These are phyloP conservation scores for Umbelopsis sp. DNA, from an alignment of 192 early-diverging fungal species.

Conservation along the genomic window DNA sequence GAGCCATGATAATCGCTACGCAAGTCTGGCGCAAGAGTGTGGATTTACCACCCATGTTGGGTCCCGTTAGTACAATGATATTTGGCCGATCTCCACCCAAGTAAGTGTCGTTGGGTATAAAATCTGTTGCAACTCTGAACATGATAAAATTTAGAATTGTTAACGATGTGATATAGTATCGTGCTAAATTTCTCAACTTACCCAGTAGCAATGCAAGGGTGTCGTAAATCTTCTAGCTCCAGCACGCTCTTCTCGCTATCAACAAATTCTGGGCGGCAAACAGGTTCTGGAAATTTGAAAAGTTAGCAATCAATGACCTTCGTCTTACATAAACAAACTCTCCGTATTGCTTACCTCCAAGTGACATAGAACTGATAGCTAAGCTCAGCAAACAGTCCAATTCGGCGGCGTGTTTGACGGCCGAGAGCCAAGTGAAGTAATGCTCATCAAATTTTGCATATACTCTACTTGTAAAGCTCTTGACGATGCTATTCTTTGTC, in stretches of 20 bases:
- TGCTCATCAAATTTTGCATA: constrained; percentile 86
- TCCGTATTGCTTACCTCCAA: constrained; percentile 60
- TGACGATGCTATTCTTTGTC: constrained; percentile 72
- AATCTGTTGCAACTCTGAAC: constrained; percentile 56
- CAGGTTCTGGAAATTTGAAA: constrained; percentile 53
- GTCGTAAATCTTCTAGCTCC: constrained; percentile 88
- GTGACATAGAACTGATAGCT: constrained; percentile 56
- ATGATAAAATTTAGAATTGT: not conserved
- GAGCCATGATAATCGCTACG: constrained; percentile 94
- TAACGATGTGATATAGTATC: not conserved
- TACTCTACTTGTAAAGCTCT: constrained; percentile 70
- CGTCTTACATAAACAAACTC: not conserved
- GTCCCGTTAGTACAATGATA: constrained; percentile 93
- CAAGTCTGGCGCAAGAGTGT: constrained; percentile 95
- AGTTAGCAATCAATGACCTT: not conserved
- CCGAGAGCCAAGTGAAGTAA: constrained; percentile 70
- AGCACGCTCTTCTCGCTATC: constrained; percentile 63
- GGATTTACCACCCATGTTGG: constrained; percentile 99
- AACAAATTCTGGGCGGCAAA: constrained; percentile 87
- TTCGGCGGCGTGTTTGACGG: constrained; percentile 77
- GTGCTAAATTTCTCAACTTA: constrained; percentile 20
- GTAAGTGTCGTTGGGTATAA: constrained; percentile 94
- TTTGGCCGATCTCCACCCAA: constrained; percentile 68
- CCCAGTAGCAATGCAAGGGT: constrained; percentile 86
- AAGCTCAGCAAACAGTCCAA: constrained; percentile 87